Evolutionary conservation across 257 asterid genomes (phyloP), one percentile per base, ranked within the genome.

Genomic region (Ajuga chamaepitys): DNA sequence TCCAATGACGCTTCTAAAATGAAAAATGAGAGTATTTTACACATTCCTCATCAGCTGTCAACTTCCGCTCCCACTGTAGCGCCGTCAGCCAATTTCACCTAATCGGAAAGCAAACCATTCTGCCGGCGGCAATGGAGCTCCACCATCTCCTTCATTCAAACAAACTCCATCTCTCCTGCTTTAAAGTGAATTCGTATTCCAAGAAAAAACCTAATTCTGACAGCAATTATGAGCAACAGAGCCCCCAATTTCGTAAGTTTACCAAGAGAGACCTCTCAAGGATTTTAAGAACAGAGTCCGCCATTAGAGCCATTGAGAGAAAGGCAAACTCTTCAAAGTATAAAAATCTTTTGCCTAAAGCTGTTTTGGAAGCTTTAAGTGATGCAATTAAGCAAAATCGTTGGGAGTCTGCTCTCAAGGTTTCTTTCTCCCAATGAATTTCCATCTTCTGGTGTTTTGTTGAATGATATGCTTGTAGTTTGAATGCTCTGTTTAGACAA

Each of bases 331-430:
- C 98, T 2, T 62, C 82, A 16, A 89, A 93, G 76, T 83, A 86
- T 80, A 87, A 58, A 16, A 87, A 84, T 45, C 96, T 93, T 54
- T 85, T 77, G 81, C 95, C 97, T 17, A 93, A 83, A 72, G 87
- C 96, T 46, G 88, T 93, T 28, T 62, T 93, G 76, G 96, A 88
- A 70, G 95, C 97, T 74, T 72, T 93, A 2, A 70, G 66, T 58
- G 85, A 93, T 58, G 91, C 99, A 35, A 81, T 93, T 51, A 77
- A 57, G 68, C 73, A 70, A 11, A 86, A 79, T 51, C 77, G 77
- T 0, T 93, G 99, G 97, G 96, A 84, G 45, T 81, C 91, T 62
- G 98, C 98, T 72, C 85, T 93, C 11, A 89, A 89, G 97, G 97
- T 89, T 71, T 42, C 56, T 70, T 20, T 35, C 72, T 38, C 47